Evolutionary conservation across 1,284 basidiomycete species (phyloP).

Genomic region (Malassezia sympodialis): DNA sequence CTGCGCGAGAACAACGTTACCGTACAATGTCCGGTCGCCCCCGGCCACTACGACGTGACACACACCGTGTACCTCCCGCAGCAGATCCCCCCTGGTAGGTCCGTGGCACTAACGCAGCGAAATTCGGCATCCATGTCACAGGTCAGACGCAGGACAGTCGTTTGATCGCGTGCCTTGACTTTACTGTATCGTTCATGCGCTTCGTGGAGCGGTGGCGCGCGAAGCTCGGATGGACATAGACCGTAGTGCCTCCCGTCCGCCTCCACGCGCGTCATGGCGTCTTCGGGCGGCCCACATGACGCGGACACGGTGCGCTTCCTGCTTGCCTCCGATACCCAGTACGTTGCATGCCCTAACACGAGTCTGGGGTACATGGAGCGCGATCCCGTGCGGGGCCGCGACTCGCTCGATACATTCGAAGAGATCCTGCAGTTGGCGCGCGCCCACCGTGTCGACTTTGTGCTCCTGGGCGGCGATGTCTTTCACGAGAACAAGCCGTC

Average conservation of each 20-base stretch:
- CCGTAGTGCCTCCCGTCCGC: neutral
- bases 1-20: slow-evolving; percentile 34
- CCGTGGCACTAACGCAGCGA: slow-evolving; percentile 55
- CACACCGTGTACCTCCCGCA: slow-evolving; percentile 40
- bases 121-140: slow-evolving; percentile 64
- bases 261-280: slow-evolving; percentile 4
- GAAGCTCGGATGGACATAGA: neutral
- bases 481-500: slow-evolving; percentile 97
- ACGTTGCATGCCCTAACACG: slow-evolving; percentile 3
- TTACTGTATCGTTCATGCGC: neutral
- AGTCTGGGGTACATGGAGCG: slow-evolving; percentile 91
- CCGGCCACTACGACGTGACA: slow-evolving; percentile 34
- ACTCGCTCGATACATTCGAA: slow-evolving; percentile 86
- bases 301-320: slow-evolving; percentile 13
- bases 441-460: slow-evolving; percentile 57
- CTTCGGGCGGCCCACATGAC: neutral
- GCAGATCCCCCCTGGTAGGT: slow-evolving; percentile 38
- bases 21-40: slow-evolving; percentile 38
- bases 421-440: slow-evolving; percentile 85
- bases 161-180: slow-evolving; percentile 2
- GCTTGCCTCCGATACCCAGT: slow-evolving; percentile 43
- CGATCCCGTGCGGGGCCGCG: slow-evolving; percentile 85
- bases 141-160: slow-evolving; percentile 66
- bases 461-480: slow-evolving; percentile 86
- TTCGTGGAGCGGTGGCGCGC: neutral